Percentiles rank a stretch among this genome's conserved stretches.
These are phyloP conservation scores for Ogataea nakhonphanomensis DNA, from an alignment of 805 yeast species.

Conservation along the genomic window DNA sequence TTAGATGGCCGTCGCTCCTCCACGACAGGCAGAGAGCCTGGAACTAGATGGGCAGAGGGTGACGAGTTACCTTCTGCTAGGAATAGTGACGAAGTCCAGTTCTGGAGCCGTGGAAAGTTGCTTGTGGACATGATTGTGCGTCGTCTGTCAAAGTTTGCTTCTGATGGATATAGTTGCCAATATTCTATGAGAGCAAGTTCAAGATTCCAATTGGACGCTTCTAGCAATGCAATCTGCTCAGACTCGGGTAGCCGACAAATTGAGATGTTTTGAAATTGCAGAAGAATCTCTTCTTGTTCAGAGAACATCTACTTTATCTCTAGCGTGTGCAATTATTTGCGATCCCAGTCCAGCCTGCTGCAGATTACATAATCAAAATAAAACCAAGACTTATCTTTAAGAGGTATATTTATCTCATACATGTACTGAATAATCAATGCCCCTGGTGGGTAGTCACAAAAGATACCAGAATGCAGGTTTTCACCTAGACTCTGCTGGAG, in stretches of 20 bases:
- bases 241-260: slow-evolving; percentile 13
- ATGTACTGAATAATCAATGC: neutral
- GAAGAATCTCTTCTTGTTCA: slow-evolving; percentile 19
- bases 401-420: neutral
- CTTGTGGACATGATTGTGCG: slow-evolving; percentile 8
- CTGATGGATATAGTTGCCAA: slow-evolving; percentile 22
- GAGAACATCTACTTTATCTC: slow-evolving; percentile 2
- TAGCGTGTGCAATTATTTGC: no score
- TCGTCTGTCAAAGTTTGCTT: slow-evolving; percentile 13
- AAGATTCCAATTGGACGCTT: slow-evolving; percentile 26
- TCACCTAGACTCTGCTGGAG: slow-evolving; percentile 28
- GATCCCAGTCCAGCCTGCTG: no score
- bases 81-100: slow-evolving; percentile 4
- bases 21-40: slow-evolving; percentile 23
- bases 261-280: slow-evolving; percentile 21
- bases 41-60: slow-evolving; percentile 14
- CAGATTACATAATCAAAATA: no score
- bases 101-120: neutral
- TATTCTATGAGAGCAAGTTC: slow-evolving; percentile 27
- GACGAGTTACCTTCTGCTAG: neutral
- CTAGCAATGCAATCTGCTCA: slow-evolving; percentile 21
- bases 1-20: slow-evolving; percentile 21
- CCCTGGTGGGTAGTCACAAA: no score
- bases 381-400: neutral
- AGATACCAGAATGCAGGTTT: neutral